Percentiles rank a stretch among this genome's conserved stretches.
These are phyloP conservation scores for Urtica urens DNA, from an alignment of 306 rosid genomes.

Conservation along the genomic window DNA sequence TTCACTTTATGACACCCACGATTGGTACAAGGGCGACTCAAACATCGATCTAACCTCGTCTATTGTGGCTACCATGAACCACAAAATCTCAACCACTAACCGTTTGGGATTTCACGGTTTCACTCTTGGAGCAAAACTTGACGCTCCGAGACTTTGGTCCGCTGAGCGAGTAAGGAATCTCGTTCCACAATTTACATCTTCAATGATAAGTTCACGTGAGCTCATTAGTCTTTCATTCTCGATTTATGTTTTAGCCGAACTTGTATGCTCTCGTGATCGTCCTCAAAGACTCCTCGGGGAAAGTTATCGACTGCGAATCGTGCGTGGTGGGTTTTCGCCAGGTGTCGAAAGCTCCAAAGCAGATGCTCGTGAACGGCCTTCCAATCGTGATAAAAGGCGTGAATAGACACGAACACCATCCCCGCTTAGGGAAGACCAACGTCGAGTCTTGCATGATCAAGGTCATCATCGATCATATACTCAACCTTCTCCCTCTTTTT, in stretches of 20 bases:
- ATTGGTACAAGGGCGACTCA: constrained; percentile 44
- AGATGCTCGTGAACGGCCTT: constrained; percentile 79
- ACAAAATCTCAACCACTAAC: constrained; percentile 25
- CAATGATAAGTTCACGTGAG: neutral
- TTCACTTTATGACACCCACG: constrained; percentile 46
- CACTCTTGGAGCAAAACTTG: constrained; percentile 52
- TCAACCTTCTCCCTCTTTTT: constrained; percentile 1
- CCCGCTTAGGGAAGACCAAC: constrained; percentile 84
- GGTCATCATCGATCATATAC: too few species aligned
- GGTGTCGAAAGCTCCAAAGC: constrained; percentile 74
- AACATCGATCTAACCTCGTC: constrained; percentile 52
- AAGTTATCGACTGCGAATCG: constrained; percentile 72
- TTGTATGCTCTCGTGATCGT: constrained; percentile 66
- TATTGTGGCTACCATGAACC: constrained; percentile 47
- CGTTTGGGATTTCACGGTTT: constrained; percentile 59
- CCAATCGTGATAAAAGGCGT: constrained; percentile 79
- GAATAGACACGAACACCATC: constrained; percentile 97
- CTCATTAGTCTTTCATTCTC: constrained; percentile 2
- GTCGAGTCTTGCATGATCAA: constrained; percentile 90
- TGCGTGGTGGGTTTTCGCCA: constrained; percentile 65
- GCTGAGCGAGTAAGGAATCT: constrained; percentile 66
- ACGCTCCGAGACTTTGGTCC: constrained; percentile 80
- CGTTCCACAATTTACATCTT: neutral
- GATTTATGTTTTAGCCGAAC: constrained; percentile 52
- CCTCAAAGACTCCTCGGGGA: constrained; percentile 65